phyloP scores from a whole-genome alignment of 768 basidiomycete genomes.

The Leucogyrophana mollusca region DNA sequence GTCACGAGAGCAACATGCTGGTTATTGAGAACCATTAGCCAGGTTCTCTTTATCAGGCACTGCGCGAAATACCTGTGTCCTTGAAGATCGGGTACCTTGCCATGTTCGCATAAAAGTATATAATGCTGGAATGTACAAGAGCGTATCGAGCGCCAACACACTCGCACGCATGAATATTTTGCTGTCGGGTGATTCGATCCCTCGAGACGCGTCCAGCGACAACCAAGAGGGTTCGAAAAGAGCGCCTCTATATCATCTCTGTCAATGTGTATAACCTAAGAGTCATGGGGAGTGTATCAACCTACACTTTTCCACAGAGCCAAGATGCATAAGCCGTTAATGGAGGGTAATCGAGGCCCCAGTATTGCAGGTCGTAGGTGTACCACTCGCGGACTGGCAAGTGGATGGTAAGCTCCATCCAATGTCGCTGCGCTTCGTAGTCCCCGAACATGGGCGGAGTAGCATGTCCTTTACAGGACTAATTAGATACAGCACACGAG shows the following conservation, averaged over 20 bases:
- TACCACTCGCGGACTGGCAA: slow-evolving; percentile 82
- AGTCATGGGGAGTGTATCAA: slow-evolving; percentile 28
- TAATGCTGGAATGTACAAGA: slow-evolving; percentile 77
- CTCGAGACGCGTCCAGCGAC: slow-evolving; percentile 64
- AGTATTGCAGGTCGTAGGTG: slow-evolving; percentile 82
- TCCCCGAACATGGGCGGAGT: slow-evolving; percentile 88
- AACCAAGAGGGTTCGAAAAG: slow-evolving; percentile 65
- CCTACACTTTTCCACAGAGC: slow-evolving; percentile 76
- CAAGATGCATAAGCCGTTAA: slow-evolving; percentile 89
- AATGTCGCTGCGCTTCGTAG: slow-evolving; percentile 92
- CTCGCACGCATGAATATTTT: slow-evolving; percentile 81
- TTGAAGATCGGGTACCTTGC: slow-evolving; percentile 66
- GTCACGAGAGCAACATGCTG: slow-evolving; percentile 60
- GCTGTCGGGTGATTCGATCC: slow-evolving; percentile 63
- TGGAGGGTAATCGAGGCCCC: slow-evolving; percentile 96
- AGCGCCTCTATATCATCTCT: slow-evolving; percentile 38
- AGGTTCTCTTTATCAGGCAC: background rate
- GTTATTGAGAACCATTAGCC: background rate
- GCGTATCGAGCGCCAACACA: slow-evolving; percentile 64
- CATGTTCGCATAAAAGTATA: slow-evolving; percentile 64
- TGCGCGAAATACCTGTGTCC: slow-evolving; percentile 63
- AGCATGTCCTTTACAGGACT: slow-evolving; percentile 45
- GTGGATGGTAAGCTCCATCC: slow-evolving; percentile 90
- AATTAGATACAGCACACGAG: background rate
- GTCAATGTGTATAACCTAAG: background rate